These are phyloP conservation scores for Lichtheimia corymbifera DNA, from an alignment of 371 early-diverging fungal genomes.

Conservation along the genomic window DNA sequence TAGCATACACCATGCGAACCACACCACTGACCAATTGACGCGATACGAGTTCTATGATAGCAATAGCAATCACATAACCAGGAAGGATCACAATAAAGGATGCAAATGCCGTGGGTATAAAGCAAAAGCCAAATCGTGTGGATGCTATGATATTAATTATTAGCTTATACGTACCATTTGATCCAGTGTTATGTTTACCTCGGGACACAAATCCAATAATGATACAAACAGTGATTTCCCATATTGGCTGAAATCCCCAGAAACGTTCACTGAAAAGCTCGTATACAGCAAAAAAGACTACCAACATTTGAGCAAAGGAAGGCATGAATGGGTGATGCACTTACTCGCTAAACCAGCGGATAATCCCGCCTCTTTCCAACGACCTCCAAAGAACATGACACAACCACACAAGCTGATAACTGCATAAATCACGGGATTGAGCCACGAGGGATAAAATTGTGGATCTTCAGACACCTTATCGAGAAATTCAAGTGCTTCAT, in stretches of 20 bases:
- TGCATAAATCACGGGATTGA: constrained; percentile 53
- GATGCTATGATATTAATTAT: constrained; percentile 6
- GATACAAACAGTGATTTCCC: constrained; percentile 72
- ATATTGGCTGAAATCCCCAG: constrained; percentile 53
- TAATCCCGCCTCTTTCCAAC: constrained; percentile 43
- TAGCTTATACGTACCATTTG: not conserved
- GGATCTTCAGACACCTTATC: constrained; percentile 44
- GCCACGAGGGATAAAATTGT: constrained; percentile 50
- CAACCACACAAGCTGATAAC: constrained; percentile 52
- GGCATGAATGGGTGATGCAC: not conserved
- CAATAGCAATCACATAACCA: constrained; percentile 72
- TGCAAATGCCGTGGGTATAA: constrained; percentile 48
- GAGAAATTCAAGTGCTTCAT: constrained; percentile 55
- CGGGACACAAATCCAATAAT: constrained; percentile 67
- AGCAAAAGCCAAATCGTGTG: constrained; percentile 40
- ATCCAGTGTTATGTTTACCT: constrained; percentile 23
- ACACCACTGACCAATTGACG: constrained; percentile 85
- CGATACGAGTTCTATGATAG: constrained; percentile 81
- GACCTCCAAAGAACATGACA: constrained; percentile 47
- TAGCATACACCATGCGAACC: constrained; percentile 78
- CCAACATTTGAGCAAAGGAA: not conserved
- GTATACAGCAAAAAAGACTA: constrained; percentile 45
- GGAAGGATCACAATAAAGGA: constrained; percentile 68
- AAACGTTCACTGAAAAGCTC: constrained; percentile 42
- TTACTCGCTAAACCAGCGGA: constrained; percentile 50